Evolutionary conservation across 2,329 filamentous ascomycete genomes (phyloP), one percentile per base, ranked within the genome.

Genomic region (Metarhizium robertsii): DNA sequence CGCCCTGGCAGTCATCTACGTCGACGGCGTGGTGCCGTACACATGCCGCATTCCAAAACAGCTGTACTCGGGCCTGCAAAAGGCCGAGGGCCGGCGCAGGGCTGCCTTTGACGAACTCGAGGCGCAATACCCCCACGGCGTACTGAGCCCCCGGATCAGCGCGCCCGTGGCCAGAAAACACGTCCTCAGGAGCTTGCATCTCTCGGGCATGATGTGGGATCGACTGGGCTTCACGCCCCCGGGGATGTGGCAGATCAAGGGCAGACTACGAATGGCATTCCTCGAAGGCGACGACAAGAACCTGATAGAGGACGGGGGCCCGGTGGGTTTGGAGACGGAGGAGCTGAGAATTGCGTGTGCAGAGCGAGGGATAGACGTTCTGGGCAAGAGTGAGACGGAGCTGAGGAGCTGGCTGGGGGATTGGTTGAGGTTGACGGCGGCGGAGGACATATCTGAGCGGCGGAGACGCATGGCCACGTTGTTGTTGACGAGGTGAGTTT

Each of bases 1-100:
- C 1, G 90, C 92, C 0, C 66, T 97, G 6, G 71, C 95, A 6
- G 86, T 95, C 1, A 74, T 91, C 6, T 80, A 84, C 36, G 73
- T 95, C 30, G 84, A 85, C 20, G 74, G 74, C 42, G 75, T 90
- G 25, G 87, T 95, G 30, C 92, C 92, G 0, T 83, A 83, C 62
- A 87, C 90, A 0, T 96, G 92, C 69, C 82, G 90, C 11, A 87
- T 96, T 57, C 92, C 92, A 0, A 75, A 73, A 43, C 92, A 96
- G 72, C 74, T 89, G 6, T 73, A 77, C 8, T 71, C 76, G 40
- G 78, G 83, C 43, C 71, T 83, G 57, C 72, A 81, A 53, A 76
- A 78, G 60, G 71, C 76, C 1, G 81, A 88, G 65, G 69, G 73
- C 51, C 71, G 81, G 10, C 74, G 85, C 10, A 65, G 60, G 36